phyloP scores from a whole-genome alignment of 2,329 filamentous ascomycete genomes.

The Ophiostoma populinum region DNA sequence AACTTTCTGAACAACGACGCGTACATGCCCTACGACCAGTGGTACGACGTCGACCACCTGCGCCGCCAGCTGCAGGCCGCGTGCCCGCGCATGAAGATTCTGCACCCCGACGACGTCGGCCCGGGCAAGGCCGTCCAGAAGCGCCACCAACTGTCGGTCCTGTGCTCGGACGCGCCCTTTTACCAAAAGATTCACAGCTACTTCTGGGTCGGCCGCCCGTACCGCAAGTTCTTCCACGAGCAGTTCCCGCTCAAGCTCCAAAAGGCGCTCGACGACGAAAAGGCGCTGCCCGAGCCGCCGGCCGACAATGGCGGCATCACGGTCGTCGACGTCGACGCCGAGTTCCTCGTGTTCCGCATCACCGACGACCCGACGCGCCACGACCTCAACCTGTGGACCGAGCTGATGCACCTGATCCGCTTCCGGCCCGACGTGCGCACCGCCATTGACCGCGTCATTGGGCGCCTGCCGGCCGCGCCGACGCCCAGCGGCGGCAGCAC shows the following conservation, averaged over 20 bases:
- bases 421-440: constrained; percentile 15
- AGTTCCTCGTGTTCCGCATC: constrained; percentile 19
- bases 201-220: constrained; percentile 18
- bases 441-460: constrained; percentile 14
- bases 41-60: constrained; percentile 19
- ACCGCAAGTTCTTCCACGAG: constrained; percentile 13
- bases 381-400: constrained; percentile 20
- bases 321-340: constrained; percentile 15
- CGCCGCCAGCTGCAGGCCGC: constrained; percentile 11
- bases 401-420: constrained; percentile 17
- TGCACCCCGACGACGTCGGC: constrained; percentile 13
- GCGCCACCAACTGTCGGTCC: constrained; percentile 13
- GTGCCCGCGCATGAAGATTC: constrained; percentile 19
- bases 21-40: constrained; percentile 18
- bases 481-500: no score
- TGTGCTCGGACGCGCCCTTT: constrained; percentile 12
- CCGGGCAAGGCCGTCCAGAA: constrained; percentile 9
- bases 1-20: constrained; percentile 17
- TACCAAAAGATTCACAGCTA: constrained; percentile 15
- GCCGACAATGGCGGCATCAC: constrained; percentile 14
- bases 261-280: constrained; percentile 3
- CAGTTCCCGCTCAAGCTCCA: constrained; percentile 6
- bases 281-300: background rate
- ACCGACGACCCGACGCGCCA: constrained; percentile 20
- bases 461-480: constrained; percentile 10